Percentiles rank a stretch among this genome's conserved stretches.
phyloP scores from a whole-genome alignment of 208 protist species.

The Porcisia deanei region DNA sequence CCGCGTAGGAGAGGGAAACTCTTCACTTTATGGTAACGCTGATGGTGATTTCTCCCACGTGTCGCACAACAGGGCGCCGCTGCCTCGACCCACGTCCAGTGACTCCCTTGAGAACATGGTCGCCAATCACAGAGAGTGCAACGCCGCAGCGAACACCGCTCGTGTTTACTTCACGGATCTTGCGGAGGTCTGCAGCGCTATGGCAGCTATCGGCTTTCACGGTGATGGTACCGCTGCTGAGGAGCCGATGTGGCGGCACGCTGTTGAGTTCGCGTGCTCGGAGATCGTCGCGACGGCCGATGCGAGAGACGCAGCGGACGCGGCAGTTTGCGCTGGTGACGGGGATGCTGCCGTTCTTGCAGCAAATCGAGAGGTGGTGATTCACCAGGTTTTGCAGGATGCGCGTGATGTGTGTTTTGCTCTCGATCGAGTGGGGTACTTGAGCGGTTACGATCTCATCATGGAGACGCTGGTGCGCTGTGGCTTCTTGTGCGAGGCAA shows the following conservation, averaged over 20 bases:
- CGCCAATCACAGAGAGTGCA: neutral
- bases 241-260: slow-evolving; percentile 46
- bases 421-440: slow-evolving; percentile 52
- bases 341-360: neutral
- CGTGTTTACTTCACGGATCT: slow-evolving; percentile 35
- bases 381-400: slow-evolving; percentile 29
- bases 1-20: neutral
- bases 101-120: neutral
- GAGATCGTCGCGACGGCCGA: slow-evolving; percentile 19
- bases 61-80: neutral
- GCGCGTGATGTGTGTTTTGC: slow-evolving; percentile 75
- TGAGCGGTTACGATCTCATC: slow-evolving; percentile 50
- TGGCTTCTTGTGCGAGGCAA: slow-evolving; percentile 37
- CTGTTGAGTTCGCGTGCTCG: slow-evolving; percentile 38
- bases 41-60: neutral
- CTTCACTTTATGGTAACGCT: neutral
- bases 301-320: slow-evolving; percentile 2
- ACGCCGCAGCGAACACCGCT: neutral
- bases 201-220: slow-evolving; percentile 49
- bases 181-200: slow-evolving; percentile 42
- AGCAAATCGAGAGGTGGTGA: slow-evolving; percentile 2
- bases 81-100: neutral
- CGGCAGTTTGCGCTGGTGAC: neutral
- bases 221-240: slow-evolving; percentile 32
- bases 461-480: slow-evolving; percentile 60